Conservation (phyloP, 441 rosid genomes). For the Arabidopsis hybrid region DNA sequence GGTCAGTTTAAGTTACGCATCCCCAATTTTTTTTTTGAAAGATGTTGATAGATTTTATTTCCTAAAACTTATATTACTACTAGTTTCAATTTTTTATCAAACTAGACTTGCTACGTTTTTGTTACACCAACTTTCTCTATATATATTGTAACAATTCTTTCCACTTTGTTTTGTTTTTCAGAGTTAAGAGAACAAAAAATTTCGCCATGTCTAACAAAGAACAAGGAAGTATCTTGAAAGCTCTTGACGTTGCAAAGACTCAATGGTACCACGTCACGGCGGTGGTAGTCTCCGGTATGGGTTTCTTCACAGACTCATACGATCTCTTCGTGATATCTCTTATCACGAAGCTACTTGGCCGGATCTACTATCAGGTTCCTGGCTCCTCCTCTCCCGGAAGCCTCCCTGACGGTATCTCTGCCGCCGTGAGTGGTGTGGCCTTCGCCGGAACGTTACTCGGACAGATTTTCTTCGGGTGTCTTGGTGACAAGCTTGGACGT, state of each 20-base stretch:
- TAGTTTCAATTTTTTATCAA: not conserved
- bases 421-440: slow-evolving; percentile 66
- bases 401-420: slow-evolving; percentile 50
- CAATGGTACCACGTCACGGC: slow-evolving; percentile 59
- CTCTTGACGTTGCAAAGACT: slow-evolving; percentile 58
- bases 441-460: slow-evolving; percentile 61
- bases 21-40: not conserved
- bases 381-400: slow-evolving; percentile 53
- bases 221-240: slow-evolving; percentile 48
- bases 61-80: not conserved
- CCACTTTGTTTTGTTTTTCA: slow-evolving; percentile 17
- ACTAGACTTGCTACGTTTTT: slow-evolving; percentile 5
- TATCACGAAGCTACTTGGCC: slow-evolving; percentile 65
- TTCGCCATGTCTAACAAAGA: slow-evolving; percentile 47
- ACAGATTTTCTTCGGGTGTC: slow-evolving; percentile 67
- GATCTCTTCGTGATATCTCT: slow-evolving; percentile 66
- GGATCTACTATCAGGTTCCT: slow-evolving; percentile 54
- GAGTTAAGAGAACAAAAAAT: not conserved
- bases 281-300: slow-evolving; percentile 62
- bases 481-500: slow-evolving; percentile 65
- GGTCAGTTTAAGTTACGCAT: not conserved
- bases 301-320: slow-evolving; percentile 70
- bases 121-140: slow-evolving; percentile 9
- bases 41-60: not conserved
- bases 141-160: slow-evolving; percentile 17